Conservation (phyloP, 2,329 filamentous ascomycete species). For the Juglanconis juglandina region DNA sequence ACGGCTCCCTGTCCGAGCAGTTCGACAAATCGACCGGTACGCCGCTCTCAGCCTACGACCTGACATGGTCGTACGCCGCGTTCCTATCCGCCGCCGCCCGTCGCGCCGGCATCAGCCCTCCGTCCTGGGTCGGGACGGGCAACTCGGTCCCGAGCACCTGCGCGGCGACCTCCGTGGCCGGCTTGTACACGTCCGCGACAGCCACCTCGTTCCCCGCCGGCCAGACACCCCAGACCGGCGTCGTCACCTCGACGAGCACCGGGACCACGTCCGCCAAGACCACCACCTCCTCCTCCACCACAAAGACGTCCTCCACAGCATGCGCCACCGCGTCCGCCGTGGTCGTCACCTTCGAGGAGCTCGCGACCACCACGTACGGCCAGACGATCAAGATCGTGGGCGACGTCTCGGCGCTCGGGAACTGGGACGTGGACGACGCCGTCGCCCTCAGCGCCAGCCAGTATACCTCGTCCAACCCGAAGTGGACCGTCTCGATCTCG, state of each 20-base stretch:
- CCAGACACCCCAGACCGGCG: slow-evolving; percentile 41
- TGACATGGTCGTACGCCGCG: slow-evolving; percentile 72
- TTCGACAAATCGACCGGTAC: slow-evolving; percentile 51
- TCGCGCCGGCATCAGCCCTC: slow-evolving; percentile 52
- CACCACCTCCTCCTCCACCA: slow-evolving; percentile 21
- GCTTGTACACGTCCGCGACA: slow-evolving; percentile 50
- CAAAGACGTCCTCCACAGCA: slow-evolving; percentile 26
- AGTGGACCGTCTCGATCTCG: slow-evolving; percentile 58
- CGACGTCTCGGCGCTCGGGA: slow-evolving; percentile 55
- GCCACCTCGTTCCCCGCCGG: slow-evolving; percentile 46
- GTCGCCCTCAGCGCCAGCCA: slow-evolving; percentile 53
- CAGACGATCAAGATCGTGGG: slow-evolving; percentile 66
- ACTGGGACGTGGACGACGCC: slow-evolving; percentile 55
- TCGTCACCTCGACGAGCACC: slow-evolving; percentile 24
- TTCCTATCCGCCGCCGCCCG: slow-evolving; percentile 62
- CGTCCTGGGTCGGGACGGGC: slow-evolving; percentile 51
- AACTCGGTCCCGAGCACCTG: slow-evolving; percentile 50
- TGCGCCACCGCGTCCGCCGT: slow-evolving; percentile 44
- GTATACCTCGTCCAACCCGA: slow-evolving; percentile 47
- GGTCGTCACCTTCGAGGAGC: slow-evolving; percentile 60
- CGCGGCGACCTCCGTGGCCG: slow-evolving; percentile 40
- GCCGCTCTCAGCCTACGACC: slow-evolving; percentile 61
- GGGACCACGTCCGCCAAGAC: slow-evolving; percentile 28
- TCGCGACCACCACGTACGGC: slow-evolving; percentile 55
- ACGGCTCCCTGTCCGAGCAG: slow-evolving; percentile 67